Percentiles rank a stretch among this genome's conserved stretches.
Evolutionary conservation across 768 basidiomycete genomes (phyloP).

Genomic region (Suillus alpinus): DNA sequence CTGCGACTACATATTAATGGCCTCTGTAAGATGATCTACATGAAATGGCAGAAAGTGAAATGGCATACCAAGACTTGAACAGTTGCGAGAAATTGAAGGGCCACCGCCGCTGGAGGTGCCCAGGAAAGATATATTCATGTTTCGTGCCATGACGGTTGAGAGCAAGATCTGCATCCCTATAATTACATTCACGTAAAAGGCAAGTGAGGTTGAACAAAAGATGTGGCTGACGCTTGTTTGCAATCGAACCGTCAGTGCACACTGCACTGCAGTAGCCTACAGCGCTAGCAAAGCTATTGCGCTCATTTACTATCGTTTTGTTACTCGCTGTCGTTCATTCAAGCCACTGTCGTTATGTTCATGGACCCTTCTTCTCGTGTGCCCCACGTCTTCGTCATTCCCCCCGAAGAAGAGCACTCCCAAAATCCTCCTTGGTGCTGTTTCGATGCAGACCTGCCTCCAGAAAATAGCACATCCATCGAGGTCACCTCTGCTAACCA

Average conservation of each 20-base stretch:
- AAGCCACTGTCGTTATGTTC: conserved; percentile 4
- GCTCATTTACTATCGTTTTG: conserved; percentile 9
- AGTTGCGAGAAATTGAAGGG: conserved; percentile 68
- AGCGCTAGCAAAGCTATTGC: background rate
- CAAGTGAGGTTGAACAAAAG: conserved; percentile 19
- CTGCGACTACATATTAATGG: conserved; percentile 41
- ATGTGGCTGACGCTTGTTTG: conserved; percentile 15
- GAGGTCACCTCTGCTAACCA: conserved; percentile 11
- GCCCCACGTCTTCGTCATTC: conserved; percentile 55
- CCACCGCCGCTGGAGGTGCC: conserved; percentile 80
- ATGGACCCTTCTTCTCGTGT: conserved; percentile 17
- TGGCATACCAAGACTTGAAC: conserved; percentile 54
- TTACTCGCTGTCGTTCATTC: conserved; percentile 17
- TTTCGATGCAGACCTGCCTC: conserved; percentile 46
- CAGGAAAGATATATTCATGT: conserved; percentile 65
- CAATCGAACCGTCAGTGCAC: conserved; percentile 5
- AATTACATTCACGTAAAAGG: conserved; percentile 25
- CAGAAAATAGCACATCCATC: conserved; percentile 13
- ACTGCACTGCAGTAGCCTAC: too few species aligned
- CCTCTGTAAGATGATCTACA: conserved; percentile 3
- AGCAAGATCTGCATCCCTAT: background rate
- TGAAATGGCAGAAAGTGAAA: background rate
- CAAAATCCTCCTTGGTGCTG: conserved; percentile 52
- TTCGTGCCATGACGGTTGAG: conserved; percentile 29
- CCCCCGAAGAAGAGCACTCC: conserved; percentile 54